Evolutionary conservation across 768 basidiomycete species (phyloP), one percentile per base, ranked within the genome.

Genomic region (Polyporus arcularius): DNA sequence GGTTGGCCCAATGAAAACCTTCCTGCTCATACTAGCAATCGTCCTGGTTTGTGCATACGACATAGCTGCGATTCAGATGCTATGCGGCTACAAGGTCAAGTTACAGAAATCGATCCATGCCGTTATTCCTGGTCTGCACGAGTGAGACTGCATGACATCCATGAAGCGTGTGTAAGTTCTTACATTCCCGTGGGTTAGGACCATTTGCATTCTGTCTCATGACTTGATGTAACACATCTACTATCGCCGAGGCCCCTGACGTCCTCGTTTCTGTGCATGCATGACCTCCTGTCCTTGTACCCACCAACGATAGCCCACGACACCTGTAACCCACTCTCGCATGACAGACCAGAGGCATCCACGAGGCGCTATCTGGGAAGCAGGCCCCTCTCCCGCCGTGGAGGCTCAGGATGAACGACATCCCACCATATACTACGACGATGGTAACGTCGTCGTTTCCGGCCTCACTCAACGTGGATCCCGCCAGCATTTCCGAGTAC

Each of bases 361-460:
- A 4, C 46, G 18, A 53, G 55, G 28, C 40, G 48, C 55, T 18
- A 40, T 12, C 28, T 55, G 35, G 40, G 53, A 63, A 6, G 14
- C 41, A 9, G 62, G 58, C 48, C 21, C 9, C n/a, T 7, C 49
- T 21, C 16, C 18, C 6, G 8, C 46, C 15, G 14, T 18, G 3
- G 18, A 38, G 16, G 28, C 43, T 5, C 28, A 43, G 2, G 41
- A 28, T 48, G 57, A 60, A 42, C 69, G 68, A 53, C 65, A 73
- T 57, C 67, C 68, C 1, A 45, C 66, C 15, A 67, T 75, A 4
- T 75, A 73, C 62, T 69, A 68, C 53, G 62, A 67, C 32, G 74
- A 75, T 56, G 74, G 74, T 26, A 74, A 72, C 57, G 64, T 74
- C 43, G 68, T 75, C 12, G 58, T 75, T 18, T 71, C 69, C 18